phyloP scores from a whole-genome alignment of 495 filamentous ascomycete species.

The Melanomma pulvis-pyrius region DNA sequence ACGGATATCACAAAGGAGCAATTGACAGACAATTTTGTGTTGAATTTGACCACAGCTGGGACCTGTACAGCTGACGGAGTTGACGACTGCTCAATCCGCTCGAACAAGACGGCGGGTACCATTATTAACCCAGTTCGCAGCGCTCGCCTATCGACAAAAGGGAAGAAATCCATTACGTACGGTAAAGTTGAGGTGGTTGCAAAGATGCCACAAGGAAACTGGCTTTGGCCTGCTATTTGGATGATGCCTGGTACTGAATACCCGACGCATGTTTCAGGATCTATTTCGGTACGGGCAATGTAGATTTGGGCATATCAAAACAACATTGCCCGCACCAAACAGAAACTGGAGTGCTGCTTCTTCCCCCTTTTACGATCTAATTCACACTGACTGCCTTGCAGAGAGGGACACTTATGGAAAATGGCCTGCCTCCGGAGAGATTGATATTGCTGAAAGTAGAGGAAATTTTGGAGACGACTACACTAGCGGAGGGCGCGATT shows the following conservation, averaged over 20 bases:
- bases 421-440: slow-evolving; percentile 40
- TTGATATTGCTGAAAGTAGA: slow-evolving; percentile 41
- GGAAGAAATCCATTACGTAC: slow-evolving; percentile 48
- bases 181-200: slow-evolving; percentile 51
- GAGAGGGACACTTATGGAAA: slow-evolving; percentile 32
- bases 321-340: too few species aligned
- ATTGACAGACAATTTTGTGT: slow-evolving; percentile 37
- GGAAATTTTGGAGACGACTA: slow-evolving; percentile 37
- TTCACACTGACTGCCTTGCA: neutral
- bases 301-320: neutral
- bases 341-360: too few species aligned
- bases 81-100: slow-evolving; percentile 39
- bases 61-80: slow-evolving; percentile 43
- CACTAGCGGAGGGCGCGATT: slow-evolving; percentile 34
- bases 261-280: neutral
- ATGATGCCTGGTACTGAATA: slow-evolving; percentile 48
- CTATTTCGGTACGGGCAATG: neutral
- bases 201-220: slow-evolving; percentile 50
- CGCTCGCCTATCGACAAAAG: slow-evolving; percentile 49
- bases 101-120: slow-evolving; percentile 45
- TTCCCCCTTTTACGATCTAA: too few species aligned
- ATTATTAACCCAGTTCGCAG: slow-evolving; percentile 50
- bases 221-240: slow-evolving; percentile 53
- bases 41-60: slow-evolving; percentile 47
- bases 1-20: slow-evolving; percentile 45